phyloP scores from a whole-genome alignment of 2,329 filamentous ascomycete species.

The Colletotrichum sansevieriae region DNA sequence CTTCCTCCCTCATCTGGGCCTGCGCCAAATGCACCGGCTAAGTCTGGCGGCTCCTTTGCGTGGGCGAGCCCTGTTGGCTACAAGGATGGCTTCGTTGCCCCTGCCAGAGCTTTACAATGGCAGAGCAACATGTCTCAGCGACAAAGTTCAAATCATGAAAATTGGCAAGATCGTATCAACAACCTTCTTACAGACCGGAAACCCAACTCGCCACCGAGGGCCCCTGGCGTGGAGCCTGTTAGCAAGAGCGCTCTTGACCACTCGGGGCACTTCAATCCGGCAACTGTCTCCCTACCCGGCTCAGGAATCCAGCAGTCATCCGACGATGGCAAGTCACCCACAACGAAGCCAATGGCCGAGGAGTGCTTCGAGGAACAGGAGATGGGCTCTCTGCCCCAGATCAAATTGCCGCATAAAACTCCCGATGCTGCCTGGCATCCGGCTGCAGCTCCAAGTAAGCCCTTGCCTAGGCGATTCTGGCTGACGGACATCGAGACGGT shows the following conservation, averaged over 20 bases:
- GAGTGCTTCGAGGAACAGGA: constrained; percentile 86
- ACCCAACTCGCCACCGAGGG: constrained; percentile 65
- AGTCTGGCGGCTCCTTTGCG: constrained; percentile 47
- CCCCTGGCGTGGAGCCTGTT: constrained; percentile 74
- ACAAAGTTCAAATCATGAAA: constrained; percentile 55
- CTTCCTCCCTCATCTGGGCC: constrained; percentile 73
- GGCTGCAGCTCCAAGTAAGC: constrained; percentile 65
- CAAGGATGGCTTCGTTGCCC: constrained; percentile 47
- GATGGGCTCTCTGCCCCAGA: constrained; percentile 80
- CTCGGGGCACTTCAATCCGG: constrained; percentile 59
- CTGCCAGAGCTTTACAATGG: constrained; percentile 19
- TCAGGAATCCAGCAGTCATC: constrained; percentile 3
- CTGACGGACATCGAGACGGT: constrained; percentile 56
- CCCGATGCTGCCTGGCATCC: constrained; percentile 75
- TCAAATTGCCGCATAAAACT: constrained; percentile 74
- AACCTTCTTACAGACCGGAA: constrained; percentile 79
- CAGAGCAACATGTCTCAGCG: constrained; percentile 43
- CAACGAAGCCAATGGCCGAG: constrained; percentile 79
- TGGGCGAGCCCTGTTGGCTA: constrained; percentile 53
- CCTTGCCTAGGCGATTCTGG: constrained; percentile 65
- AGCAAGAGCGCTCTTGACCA: constrained; percentile 77
- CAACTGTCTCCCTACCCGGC: constrained; percentile 77
- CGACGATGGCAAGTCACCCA: constrained; percentile 52
- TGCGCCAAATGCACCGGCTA: constrained; percentile 51
- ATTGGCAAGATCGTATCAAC: constrained; percentile 89